A percentile compares a stretch with the other conserved stretches of the same genome.
Evolutionary conservation across 345 rosid genomes (phyloP).

Genomic region (Eucalyptus grandis): DNA sequence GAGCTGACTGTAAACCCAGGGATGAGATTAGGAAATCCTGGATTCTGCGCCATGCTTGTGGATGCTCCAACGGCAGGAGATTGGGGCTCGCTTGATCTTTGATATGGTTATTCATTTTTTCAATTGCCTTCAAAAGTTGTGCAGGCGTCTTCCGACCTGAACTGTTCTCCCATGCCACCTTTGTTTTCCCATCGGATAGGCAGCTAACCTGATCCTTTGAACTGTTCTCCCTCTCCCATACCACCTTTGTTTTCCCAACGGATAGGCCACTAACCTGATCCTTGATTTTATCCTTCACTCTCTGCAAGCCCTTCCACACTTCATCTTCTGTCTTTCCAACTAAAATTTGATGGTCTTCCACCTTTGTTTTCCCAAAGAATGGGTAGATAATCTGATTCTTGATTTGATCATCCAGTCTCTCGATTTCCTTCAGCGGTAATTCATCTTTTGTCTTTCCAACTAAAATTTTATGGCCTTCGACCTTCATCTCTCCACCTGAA

Average conservation of each 20-base stretch:
- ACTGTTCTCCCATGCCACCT: background rate
- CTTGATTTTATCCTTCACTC: too few relatives aligned
- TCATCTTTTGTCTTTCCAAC: background rate
- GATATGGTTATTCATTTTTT: background rate
- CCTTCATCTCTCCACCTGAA: background rate
- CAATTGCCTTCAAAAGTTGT: background rate
- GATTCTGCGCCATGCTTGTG: background rate
- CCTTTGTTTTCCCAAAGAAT: background rate
- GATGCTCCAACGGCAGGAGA: background rate
- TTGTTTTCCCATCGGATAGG: background rate
- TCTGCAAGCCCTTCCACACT: too few relatives aligned
- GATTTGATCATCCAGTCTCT: conserved; percentile 5
- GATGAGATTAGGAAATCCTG: background rate
- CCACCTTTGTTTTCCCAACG: background rate
- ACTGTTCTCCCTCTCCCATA: background rate
- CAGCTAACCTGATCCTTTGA: background rate
- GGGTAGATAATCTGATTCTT: background rate
- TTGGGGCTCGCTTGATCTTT: background rate
- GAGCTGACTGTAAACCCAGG: background rate
- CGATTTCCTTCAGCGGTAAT: background rate
- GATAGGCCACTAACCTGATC: background rate
- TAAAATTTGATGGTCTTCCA: background rate
- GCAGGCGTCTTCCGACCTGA: background rate
- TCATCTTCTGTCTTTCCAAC: too few relatives aligned
- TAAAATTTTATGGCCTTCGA: background rate